Evolutionary conservation across 768 basidiomycete species (phyloP), one percentile per base, ranked within the genome.

Genomic region (Pleurotus cornucopiae): DNA sequence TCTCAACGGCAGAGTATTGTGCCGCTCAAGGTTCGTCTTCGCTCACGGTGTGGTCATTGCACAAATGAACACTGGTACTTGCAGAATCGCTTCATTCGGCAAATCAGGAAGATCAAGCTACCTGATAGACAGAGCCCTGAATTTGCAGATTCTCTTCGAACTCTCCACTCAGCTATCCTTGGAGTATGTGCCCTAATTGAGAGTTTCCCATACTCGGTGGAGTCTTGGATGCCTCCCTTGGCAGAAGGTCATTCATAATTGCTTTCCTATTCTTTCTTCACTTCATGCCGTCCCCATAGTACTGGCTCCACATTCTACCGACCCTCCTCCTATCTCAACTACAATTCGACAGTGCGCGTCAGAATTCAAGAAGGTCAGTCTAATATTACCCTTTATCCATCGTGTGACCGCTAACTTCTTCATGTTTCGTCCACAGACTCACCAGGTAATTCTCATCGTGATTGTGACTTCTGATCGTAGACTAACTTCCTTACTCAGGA

Each of bases 201-300:
- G 67, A 95, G 94, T 56, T 90, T 89, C 71, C 95, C 95, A 11
- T 97, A 96, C 73, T 93, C 94, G 9, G 89, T 97, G 2, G 95
- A 96, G 63, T 78, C 85, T 45, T 98, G 94, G 88, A 85, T 96
- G 80, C 89, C 89, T 26, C 74, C 87, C 16, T 76, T 91, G 52
- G 89, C 88, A 37, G 89, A 91, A 76, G 81, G 89, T 88, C 62
- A 40, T 74, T 34, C 30, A 11, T 9, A 7, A 34, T 12, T 61
- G 53, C 49, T 18, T 46, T 49, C 45, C 54, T 53, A 44, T 25
- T 45, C 52, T 13, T 34, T 43, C 20, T 54, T 26, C 44, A 41
- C 46, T 23, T 46, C 40, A 41, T 60, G 56, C 58, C 34, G 57
- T 60, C 56, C 39, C 56, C 55, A 30, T 61, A 91, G 89, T 89